Evolutionary conservation across 345 rosid genomes (phyloP).

Genomic region (Microthlaspi erraticum): DNA sequence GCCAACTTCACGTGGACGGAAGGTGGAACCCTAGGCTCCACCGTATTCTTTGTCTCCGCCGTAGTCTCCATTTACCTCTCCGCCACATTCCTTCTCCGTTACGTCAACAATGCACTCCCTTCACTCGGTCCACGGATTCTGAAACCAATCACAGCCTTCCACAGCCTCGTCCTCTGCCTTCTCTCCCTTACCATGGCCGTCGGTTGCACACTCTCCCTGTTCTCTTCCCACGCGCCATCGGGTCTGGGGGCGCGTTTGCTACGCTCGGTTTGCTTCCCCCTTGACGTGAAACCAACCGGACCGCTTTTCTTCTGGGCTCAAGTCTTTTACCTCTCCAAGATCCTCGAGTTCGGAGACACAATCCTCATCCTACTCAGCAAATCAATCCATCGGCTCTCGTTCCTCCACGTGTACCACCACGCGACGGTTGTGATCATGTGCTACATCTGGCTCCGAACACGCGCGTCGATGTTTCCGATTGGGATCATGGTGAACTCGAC

Average conservation of each 20-base stretch:
- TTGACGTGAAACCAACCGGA: slow-evolving; percentile 49
- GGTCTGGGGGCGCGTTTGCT: slow-evolving; percentile 3
- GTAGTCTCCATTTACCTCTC: slow-evolving; percentile 57
- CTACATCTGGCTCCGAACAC: slow-evolving; percentile 60
- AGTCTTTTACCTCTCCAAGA: slow-evolving; percentile 71
- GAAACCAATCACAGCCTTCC: slow-evolving; percentile 76
- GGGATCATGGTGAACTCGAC: slow-evolving; percentile 60
- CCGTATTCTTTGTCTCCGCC: slow-evolving; percentile 54
- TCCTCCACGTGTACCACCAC: slow-evolving; percentile 91
- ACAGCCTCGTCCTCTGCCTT: slow-evolving; percentile 64
- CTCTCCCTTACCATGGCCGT: slow-evolving; percentile 72
- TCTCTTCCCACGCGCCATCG: slow-evolving; percentile 4
- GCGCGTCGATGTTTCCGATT: slow-evolving; percentile 66
- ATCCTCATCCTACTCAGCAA: slow-evolving; percentile 56
- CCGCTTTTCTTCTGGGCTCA: slow-evolving; percentile 80
- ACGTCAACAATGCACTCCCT: slow-evolving; percentile 35
- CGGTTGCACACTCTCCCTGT: slow-evolving; percentile 65
- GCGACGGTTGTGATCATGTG: slow-evolving; percentile 77
- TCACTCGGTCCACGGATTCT: slow-evolving; percentile 49
- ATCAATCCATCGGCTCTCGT: slow-evolving; percentile 65
- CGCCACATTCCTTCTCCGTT: slow-evolving; percentile 57
- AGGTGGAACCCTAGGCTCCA: slow-evolving; percentile 62
- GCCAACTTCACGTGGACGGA: slow-evolving; percentile 62
- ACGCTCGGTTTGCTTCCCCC: slow-evolving; percentile 57
- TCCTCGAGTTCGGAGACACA: slow-evolving; percentile 67